Evolutionary conservation across 2,329 filamentous ascomycete species (phyloP), one percentile per base, ranked within the genome.

Genomic region (Beauveria medogensis): DNA sequence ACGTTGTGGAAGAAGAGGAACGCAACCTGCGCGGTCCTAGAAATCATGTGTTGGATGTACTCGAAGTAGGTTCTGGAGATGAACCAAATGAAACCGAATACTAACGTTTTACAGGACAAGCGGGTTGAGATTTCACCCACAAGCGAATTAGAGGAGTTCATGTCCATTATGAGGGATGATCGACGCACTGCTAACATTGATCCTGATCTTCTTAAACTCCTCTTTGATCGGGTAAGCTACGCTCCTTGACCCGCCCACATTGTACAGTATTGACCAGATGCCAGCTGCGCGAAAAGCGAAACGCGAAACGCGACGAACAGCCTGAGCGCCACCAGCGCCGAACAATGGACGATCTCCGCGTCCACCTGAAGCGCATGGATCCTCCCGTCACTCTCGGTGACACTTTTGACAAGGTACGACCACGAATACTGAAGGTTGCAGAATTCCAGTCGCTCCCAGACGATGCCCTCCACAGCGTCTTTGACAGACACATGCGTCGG

Each of bases 1-100:
- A 99, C 72, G 80, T 92, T 53, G 82, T 97, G 28, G 94, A 97
- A 72, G 92, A 96, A 72, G 92, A 97, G 73, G 93, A 99, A 70
- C 86, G 90, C 62, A 86, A 88, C n/a, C 79, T 97, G 53, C 88
- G 92, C 63, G 87, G 85, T 55, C 87, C 88, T 54, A 83, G 91
- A 63, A 95, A 94, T 70, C 86, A 92, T 70, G 89, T 95, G 44
- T 78, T 94, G 65, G 92, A 96, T 75, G 91, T 94, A 66, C 81
- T 96, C 67, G 90, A 95, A 80, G 91, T 94, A 74, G 79, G 87
- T 77, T 16, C 12, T 20, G 47, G n/a, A 44, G 24, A 8, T 5
- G 2, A 6, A 9, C 28, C 62, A 67, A 57, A 69, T 28, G 20
- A 40, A 46, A 59, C 62, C 34, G 1, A 37, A 20, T 50, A 26